Evolutionary conservation across 1,284 basidiomycete species (phyloP).

Genomic region (Malassezia sympodialis): DNA sequence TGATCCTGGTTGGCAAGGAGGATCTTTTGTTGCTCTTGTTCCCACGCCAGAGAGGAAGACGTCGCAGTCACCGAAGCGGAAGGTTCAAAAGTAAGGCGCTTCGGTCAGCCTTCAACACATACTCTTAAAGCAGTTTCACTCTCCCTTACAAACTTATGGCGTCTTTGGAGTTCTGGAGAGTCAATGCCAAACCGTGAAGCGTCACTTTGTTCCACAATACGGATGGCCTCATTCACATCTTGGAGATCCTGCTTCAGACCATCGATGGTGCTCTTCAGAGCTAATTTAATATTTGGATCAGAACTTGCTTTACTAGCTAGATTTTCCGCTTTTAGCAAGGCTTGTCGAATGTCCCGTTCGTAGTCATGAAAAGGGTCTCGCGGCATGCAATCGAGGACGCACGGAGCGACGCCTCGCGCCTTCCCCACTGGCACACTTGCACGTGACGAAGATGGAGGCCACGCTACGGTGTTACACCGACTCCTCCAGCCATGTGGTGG

Average conservation of each 20-base stretch:
- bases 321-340: conserved; percentile 16
- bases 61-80: background rate
- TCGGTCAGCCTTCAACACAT: background rate
- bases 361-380: conserved; percentile 44
- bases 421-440: background rate
- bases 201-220: conserved; percentile 36
- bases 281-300: conserved; percentile 20
- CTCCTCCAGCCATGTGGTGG: background rate
- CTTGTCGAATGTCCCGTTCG: conserved; percentile 32
- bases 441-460: background rate
- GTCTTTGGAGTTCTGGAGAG: conserved; percentile 23
- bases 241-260: conserved; percentile 33
- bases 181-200: conserved; percentile 36
- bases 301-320: background rate
- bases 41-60: conserved; percentile 28
- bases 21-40: conserved; percentile 39
- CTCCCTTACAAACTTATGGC: conserved; percentile 27
- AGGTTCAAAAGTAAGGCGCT: background rate
- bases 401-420: background rate
- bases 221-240: conserved; percentile 39
- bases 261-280: conserved; percentile 29
- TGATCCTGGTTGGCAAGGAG: conserved; percentile 39
- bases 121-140: conserved; percentile 29
- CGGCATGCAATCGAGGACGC: conserved; percentile 23
- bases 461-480: background rate